A percentile compares a stretch with the other conserved stretches of the same genome.
phyloP scores from a whole-genome alignment of 148 eudicot genomes.

The Rhododendron kiyosumense region DNA sequence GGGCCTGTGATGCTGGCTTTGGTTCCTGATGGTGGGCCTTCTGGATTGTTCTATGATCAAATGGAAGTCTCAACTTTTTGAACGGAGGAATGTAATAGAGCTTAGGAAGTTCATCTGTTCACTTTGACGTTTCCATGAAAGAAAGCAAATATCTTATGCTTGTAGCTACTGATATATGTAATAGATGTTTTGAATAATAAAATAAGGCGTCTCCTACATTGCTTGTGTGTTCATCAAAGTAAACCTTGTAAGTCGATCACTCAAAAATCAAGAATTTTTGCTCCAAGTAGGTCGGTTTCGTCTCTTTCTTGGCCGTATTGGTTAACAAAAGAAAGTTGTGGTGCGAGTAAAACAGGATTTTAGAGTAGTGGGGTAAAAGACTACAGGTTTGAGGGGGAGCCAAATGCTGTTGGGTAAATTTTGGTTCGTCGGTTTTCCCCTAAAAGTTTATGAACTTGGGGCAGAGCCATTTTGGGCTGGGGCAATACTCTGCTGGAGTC shows the following conservation, averaged over 20 bases:
- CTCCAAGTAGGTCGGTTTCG: background rate
- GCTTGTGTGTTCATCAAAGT: background rate
- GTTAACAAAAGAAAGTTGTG: background rate
- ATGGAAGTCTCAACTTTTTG: constrained; percentile 2
- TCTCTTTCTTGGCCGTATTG: background rate
- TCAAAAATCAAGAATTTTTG: no score
- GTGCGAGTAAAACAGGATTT: background rate
- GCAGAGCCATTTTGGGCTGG: no score
- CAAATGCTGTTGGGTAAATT: background rate
- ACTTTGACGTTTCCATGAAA: background rate
- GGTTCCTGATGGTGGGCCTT: background rate
- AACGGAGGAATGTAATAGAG: background rate
- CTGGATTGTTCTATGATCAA: constrained; percentile 4
- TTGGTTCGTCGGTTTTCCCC: no score
- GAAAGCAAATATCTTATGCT: background rate
- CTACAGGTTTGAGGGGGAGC: background rate
- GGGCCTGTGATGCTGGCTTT: constrained; percentile 4
- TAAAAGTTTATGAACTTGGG: no score
- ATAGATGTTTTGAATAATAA: background rate
- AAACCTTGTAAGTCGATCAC: background rate
- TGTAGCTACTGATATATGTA: background rate
- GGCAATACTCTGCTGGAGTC: background rate
- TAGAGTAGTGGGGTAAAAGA: background rate
- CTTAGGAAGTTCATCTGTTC: background rate
- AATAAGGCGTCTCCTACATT: background rate